Evolutionary conservation across 352 stramenopile genomes (phyloP).

Genomic region (Globisporangium rhizosaccharum): DNA sequence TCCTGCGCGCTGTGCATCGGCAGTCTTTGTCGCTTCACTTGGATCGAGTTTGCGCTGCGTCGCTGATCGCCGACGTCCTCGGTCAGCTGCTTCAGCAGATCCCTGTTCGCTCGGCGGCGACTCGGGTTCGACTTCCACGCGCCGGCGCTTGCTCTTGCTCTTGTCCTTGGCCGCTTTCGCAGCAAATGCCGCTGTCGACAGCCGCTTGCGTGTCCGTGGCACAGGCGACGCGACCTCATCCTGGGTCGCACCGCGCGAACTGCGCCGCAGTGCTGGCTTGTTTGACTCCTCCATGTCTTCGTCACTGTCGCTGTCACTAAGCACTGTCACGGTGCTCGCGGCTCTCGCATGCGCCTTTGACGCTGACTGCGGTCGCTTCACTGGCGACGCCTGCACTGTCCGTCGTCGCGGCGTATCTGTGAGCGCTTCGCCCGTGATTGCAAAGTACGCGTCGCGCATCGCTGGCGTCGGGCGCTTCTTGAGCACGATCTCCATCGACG

Average conservation of each 20-base stretch:
- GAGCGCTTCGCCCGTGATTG: constrained; percentile 52
- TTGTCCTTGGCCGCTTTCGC: neutral
- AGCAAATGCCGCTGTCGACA: neutral
- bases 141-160: constrained; percentile 14
- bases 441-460: constrained; percentile 69
- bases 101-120: constrained; percentile 11
- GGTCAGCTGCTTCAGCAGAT: neutral
- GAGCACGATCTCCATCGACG: constrained; percentile 65
- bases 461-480: constrained; percentile 60
- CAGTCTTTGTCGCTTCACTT: neutral
- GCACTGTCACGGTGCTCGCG: neutral
- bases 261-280: constrained; percentile 12
- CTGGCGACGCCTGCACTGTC: constrained; percentile 15
- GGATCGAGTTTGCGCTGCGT: constrained; percentile 1
- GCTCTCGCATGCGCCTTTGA: constrained; percentile 1
- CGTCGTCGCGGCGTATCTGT: constrained; percentile 38
- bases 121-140: constrained; percentile 10
- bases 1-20: neutral
- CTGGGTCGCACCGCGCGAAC: constrained; percentile 3
- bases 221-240: neutral
- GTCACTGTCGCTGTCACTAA: neutral
- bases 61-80: neutral
- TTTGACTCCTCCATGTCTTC: constrained; percentile 7
- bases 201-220: constrained; percentile 6
- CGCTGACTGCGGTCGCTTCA: constrained; percentile 4